Evolutionary conservation across 805 yeast species (phyloP), one percentile per base, ranked within the genome.

Genomic region (Jamesozyma hellenica): DNA sequence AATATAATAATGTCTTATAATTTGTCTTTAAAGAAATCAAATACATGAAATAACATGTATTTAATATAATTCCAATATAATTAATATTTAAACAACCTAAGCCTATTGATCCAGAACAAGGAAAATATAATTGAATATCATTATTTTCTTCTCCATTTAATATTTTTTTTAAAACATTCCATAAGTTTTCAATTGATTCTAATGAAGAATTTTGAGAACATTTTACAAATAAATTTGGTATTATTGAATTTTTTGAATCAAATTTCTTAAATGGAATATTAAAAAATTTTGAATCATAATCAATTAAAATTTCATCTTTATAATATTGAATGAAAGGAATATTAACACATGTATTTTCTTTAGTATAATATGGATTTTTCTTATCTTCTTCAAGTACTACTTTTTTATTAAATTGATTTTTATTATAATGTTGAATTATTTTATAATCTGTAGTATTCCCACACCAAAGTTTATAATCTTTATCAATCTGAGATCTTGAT

Each of bases 71-170:
- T 38, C 84, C 67, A 27, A 87, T 71, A 7, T 82, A 69, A 18
- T 72, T 63, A 34, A 86, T 65, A 48, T 77, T 81, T 3, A 76
- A 74, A 51, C 80, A 83, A 2, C 92, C 90, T 32, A 86, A 58
- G 0, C 90, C 81, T 16, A 87, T 64, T 0, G 92, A 75, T 0
- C 96, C 96, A 0, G 94, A 79, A 2, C 94, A 79, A 1, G 95
- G 95, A 58, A 85, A 83, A 36, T 72, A 72, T n/a, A 82, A 47
- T 33, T 59, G 17, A 6, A 40, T 25, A n/a, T 35, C 39, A 11
- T 40, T 41, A 9, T 46, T 41, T 5, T 42, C 13, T 4, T 12
- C 15, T 11, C 27, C 14, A 15, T 18, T 36, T 25, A 5, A 13
- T 14, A 60, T 39, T 2, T 49, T 31, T 16, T 26, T 17, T 12